These are phyloP conservation scores for Sordariomycetes sp. DNA, from an alignment of 2,329 filamentous ascomycete species.

Conservation along the genomic window DNA sequence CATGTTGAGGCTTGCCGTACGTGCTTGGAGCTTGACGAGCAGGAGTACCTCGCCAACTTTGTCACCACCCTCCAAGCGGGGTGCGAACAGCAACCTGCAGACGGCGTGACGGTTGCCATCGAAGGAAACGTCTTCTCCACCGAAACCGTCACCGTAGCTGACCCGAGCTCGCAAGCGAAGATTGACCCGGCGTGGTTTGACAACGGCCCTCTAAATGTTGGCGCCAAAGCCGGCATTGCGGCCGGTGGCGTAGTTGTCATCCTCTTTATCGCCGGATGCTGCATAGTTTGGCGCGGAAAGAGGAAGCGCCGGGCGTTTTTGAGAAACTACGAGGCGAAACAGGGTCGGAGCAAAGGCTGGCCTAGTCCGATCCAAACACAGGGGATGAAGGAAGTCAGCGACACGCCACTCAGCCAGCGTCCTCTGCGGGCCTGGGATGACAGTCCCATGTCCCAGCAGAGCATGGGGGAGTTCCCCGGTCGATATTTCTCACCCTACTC, in stretches of 20 bases:
- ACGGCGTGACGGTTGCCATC: constrained; percentile 38
- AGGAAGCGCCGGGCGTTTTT: constrained; percentile 44
- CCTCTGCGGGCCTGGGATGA: constrained; percentile 42
- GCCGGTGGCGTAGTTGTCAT: constrained; percentile 39
- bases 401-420: constrained; percentile 21
- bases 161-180: constrained; percentile 30
- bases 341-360: constrained; percentile 15
- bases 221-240: constrained; percentile 49
- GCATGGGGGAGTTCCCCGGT: constrained; percentile 27
- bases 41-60: constrained; percentile 46
- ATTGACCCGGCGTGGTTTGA: constrained; percentile 30
- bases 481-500: constrained; percentile 51
- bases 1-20: constrained; percentile 31
- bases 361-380: constrained; percentile 4
- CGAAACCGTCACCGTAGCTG: constrained; percentile 37
- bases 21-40: constrained; percentile 31
- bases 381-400: constrained; percentile 6
- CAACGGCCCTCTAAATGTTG: constrained; percentile 37
- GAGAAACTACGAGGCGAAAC: constrained; percentile 29
- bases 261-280: constrained; percentile 38
- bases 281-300: constrained; percentile 47
- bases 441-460: constrained; percentile 35
- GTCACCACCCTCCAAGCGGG: constrained; percentile 44
- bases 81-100: constrained; percentile 40
- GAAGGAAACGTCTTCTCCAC: constrained; percentile 43